phyloP scores from a whole-genome alignment of 345 rosid species.

The Eucalyptus urophylla region DNA sequence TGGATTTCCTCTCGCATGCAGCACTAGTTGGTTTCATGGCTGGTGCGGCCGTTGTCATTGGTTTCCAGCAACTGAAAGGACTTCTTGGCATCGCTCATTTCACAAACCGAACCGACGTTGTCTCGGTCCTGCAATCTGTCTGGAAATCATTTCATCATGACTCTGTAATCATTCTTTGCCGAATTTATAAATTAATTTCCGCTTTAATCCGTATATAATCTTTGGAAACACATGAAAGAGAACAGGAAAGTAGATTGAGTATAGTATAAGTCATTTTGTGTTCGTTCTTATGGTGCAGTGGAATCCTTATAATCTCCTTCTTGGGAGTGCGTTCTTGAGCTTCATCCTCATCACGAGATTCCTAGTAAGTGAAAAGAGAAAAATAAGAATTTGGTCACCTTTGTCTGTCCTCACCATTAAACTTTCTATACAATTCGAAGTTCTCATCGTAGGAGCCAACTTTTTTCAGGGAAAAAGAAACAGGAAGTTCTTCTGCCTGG shows the following conservation, averaged over 20 bases:
- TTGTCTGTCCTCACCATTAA: background rate
- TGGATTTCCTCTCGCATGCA: slow-evolving; percentile 83
- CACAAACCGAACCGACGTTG: slow-evolving; percentile 66
- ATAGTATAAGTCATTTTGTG: background rate
- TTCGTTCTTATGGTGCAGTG: slow-evolving; percentile 18
- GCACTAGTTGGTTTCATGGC: slow-evolving; percentile 92
- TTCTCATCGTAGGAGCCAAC: background rate
- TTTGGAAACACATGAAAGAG: background rate
- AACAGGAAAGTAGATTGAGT: background rate
- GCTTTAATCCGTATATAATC: background rate
- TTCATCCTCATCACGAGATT: slow-evolving; percentile 57
- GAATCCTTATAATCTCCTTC: slow-evolving; percentile 39
- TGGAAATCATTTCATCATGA: slow-evolving; percentile 49
- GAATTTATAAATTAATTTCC: background rate
- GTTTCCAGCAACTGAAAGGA: slow-evolving; percentile 88
- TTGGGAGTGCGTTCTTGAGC: slow-evolving; percentile 50
- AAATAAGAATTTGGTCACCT: background rate
- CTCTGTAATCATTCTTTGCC: slow-evolving; percentile 27
- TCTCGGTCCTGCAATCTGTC: slow-evolving; percentile 61
- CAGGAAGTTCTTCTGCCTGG: slow-evolving; percentile 76
- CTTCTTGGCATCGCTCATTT: slow-evolving; percentile 63
- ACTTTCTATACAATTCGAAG: background rate
- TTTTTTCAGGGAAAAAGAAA: slow-evolving; percentile 49
- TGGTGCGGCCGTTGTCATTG: slow-evolving; percentile 89
- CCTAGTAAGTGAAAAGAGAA: slow-evolving; percentile 29